Evolutionary conservation across 768 basidiomycete species (phyloP).

Genomic region (Russula brevipes): DNA sequence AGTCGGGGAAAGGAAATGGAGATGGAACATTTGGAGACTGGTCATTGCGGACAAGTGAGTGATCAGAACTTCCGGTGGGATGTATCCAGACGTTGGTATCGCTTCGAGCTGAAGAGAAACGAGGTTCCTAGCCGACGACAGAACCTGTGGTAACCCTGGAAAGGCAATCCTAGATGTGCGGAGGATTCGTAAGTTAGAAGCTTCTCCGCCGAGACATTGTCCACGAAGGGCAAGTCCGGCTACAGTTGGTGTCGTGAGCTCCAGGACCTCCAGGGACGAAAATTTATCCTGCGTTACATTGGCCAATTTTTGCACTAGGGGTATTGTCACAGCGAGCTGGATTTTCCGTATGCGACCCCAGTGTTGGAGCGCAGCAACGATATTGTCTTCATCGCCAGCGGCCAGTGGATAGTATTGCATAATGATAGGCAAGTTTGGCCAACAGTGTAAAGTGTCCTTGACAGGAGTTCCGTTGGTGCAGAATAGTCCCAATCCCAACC

Average conservation of each 20-base stretch:
- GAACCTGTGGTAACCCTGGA: background rate
- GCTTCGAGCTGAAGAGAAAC: background rate
- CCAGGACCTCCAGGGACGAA: background rate
- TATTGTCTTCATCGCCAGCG: background rate
- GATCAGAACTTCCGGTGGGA: background rate
- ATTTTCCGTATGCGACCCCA: background rate
- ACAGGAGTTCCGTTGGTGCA: constrained; percentile 8
- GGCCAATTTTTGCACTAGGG: background rate
- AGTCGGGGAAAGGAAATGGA: background rate
- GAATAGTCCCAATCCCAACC: background rate
- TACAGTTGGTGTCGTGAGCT: background rate
- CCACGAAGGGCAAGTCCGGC: background rate
- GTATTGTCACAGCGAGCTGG: background rate
- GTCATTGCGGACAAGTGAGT: background rate
- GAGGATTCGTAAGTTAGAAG: background rate
- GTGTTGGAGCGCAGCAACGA: background rate
- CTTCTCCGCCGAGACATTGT: background rate
- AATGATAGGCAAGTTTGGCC: constrained; percentile 4
- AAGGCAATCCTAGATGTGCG: background rate
- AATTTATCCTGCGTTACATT: background rate
- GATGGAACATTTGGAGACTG: background rate
- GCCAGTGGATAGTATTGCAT: constrained; percentile 4
- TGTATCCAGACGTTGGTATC: background rate
- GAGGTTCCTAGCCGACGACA: background rate
- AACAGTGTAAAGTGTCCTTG: background rate